Percentiles rank a stretch among this genome's conserved stretches.
Conservation (phyloP, 139 green algal species). For the Chlamydomonas urium region DNA sequence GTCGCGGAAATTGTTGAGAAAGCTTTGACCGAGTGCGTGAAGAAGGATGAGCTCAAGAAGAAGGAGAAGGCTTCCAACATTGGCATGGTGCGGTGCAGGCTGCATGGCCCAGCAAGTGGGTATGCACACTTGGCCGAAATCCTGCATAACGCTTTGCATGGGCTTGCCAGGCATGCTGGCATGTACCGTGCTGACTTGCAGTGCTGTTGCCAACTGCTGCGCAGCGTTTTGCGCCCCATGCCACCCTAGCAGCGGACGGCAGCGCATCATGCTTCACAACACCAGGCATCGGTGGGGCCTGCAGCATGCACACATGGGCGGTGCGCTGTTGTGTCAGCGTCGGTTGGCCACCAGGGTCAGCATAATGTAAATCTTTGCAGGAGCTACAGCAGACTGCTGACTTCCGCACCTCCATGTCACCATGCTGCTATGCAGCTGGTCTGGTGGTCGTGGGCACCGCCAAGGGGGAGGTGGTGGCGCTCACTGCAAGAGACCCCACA, state of each 20-base stretch:
- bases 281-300: slow-evolving; percentile 28
- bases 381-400: neutral
- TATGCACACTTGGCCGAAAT: too few relatives aligned
- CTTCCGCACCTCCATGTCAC: neutral
- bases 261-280: slow-evolving; percentile 27
- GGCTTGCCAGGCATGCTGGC: too few relatives aligned
- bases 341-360: too few relatives aligned
- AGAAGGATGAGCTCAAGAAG: slow-evolving; percentile 24
- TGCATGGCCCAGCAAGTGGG: neutral
- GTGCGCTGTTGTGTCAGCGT: neutral
- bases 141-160: too few relatives aligned
- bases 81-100: slow-evolving; percentile 25
- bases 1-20: slow-evolving; percentile 36
- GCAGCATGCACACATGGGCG: neutral
- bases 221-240: slow-evolving; percentile 38
- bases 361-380: too few relatives aligned
- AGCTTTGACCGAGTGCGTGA: slow-evolving; percentile 20
- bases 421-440: slow-evolving; percentile 17
- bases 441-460: slow-evolving; percentile 22
- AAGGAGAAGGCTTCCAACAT: slow-evolving; percentile 18
- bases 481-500: slow-evolving; percentile 22
- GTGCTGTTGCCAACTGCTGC: too few relatives aligned
- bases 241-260: slow-evolving; percentile 24
- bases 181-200: too few relatives aligned
- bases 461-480: slow-evolving; percentile 14